These are phyloP conservation scores for Podospora anserina DNA, from an alignment of 495 filamentous ascomycete genomes.

Conservation along the genomic window DNA sequence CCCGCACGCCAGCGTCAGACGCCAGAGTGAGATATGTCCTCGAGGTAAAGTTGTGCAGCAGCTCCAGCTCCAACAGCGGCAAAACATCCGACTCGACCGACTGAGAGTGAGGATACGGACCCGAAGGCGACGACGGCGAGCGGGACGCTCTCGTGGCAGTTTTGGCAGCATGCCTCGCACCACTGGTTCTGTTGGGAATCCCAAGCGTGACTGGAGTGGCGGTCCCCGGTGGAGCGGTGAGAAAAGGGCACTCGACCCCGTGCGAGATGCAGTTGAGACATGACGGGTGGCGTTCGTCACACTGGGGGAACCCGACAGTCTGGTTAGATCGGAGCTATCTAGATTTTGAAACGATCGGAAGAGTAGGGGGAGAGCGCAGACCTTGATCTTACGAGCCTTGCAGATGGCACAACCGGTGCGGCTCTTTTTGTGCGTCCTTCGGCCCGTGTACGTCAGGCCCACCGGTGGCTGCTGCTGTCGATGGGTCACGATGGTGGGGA, in stretches of 20 bases:
- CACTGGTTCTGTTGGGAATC: not conserved
- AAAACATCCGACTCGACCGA: slow-evolving; percentile 18
- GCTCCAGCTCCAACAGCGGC: slow-evolving; percentile 39
- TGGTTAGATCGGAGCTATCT: not conserved
- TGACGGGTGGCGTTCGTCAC: slow-evolving; percentile 43
- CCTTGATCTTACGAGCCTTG: slow-evolving; percentile 45
- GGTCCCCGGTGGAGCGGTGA: slow-evolving; percentile 5
- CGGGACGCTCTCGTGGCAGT: not conserved
- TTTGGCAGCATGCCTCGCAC: not conserved
- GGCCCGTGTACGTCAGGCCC: not conserved
- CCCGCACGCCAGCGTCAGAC: slow-evolving; percentile 31
- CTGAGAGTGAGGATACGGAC: not conserved
- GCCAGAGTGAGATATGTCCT: slow-evolving; percentile 39
- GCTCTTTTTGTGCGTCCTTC: slow-evolving; percentile 39
- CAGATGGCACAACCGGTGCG: slow-evolving; percentile 41
- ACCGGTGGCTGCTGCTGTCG: not conserved
- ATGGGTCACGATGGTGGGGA: not conserved
- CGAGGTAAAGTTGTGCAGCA: slow-evolving; percentile 44
- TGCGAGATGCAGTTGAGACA: slow-evolving; percentile 45
- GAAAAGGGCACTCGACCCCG: slow-evolving; percentile 40
- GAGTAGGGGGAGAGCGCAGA: slow-evolving; percentile 9
- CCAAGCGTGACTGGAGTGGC: not conserved
- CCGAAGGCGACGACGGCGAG: not conserved
- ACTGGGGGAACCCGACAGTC: slow-evolving; percentile 23
- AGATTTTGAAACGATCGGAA: not conserved